phyloP scores from a whole-genome alignment of 805 yeast genomes.

The Candida montana region DNA sequence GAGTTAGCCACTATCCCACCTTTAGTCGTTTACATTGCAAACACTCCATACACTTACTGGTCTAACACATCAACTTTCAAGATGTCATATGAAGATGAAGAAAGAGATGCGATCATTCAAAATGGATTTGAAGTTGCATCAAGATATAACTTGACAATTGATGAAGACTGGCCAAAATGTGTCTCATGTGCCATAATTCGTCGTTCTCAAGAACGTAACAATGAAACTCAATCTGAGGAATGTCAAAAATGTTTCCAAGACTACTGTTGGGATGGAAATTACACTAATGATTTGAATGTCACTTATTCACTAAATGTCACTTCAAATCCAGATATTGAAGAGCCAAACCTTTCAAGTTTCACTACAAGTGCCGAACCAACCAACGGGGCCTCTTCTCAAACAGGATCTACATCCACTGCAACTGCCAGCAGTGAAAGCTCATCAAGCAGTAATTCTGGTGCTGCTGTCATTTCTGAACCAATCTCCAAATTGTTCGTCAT shows the following conservation, averaged over 20 bases:
- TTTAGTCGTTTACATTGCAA: conserved; percentile 71
- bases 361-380: background rate
- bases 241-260: conserved; percentile 65
- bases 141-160: conserved; percentile 61
- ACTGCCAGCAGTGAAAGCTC: background rate
- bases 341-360: conserved; percentile 3
- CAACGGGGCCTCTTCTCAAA: background rate
- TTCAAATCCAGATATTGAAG: background rate
- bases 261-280: conserved; percentile 72
- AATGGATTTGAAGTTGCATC: conserved; percentile 75
- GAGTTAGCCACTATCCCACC: conserved; percentile 57
- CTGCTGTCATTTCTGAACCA: conserved; percentile 2
- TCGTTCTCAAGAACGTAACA: conserved; percentile 67
- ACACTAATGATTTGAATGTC: background rate
- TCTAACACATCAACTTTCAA: conserved; percentile 73
- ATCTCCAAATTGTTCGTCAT: conserved; percentile 4
- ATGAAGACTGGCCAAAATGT: conserved; percentile 65
- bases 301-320: conserved; percentile 6
- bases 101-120: conserved; percentile 52
- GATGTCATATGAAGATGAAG: conserved; percentile 53
- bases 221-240: conserved; percentile 52
- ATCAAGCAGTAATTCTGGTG: background rate
- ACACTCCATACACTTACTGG: conserved; percentile 56
- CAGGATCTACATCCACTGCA: background rate
- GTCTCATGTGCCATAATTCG: conserved; percentile 79